These are phyloP conservation scores for Rhodosporidiobolus sp. DNA, from an alignment of 768 basidiomycete genomes.

Conservation along the genomic window DNA sequence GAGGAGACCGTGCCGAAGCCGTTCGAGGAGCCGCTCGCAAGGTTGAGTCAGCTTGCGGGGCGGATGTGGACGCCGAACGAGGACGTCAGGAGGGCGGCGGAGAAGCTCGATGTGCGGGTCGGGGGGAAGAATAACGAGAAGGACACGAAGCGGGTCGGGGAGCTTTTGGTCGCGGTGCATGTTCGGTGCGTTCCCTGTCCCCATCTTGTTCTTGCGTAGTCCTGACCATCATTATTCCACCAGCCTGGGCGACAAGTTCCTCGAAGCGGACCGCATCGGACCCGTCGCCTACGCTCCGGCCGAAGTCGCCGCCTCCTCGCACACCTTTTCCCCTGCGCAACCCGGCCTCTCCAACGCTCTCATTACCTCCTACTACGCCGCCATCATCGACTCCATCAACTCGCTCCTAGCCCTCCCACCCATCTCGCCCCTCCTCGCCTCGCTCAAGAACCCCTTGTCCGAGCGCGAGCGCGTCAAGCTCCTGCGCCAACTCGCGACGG, in stretches of 20 bases:
- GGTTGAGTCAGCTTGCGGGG: constrained; percentile 8
- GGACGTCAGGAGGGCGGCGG: neutral
- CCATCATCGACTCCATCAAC: constrained; percentile 22
- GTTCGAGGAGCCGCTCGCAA: constrained; percentile 24
- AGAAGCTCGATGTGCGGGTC: neutral
- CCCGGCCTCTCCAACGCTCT: constrained; percentile 12
- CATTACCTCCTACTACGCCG: constrained; percentile 23
- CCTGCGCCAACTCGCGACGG: neutral
- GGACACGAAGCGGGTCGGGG: constrained; percentile 13
- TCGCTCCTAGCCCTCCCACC: constrained; percentile 8
- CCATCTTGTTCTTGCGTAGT: neutral
- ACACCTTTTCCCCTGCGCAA: neutral
- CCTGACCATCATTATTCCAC: too few relatives aligned
- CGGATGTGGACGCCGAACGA: constrained; percentile 18
- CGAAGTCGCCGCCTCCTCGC: neutral
- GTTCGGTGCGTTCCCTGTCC: constrained; percentile 19
- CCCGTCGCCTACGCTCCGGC: neutral
- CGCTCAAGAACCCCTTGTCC: neutral
- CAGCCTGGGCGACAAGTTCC: constrained; percentile 38
- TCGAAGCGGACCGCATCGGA: constrained; percentile 27
- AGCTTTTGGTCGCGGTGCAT: constrained; percentile 32
- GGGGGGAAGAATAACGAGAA: neutral
- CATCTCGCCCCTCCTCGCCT: neutral
- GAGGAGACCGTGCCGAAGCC: constrained; percentile 19
- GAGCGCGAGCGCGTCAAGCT: neutral